phyloP scores from a whole-genome alignment of 108 stramenopile species.

The Aurantiochytrium sp. region DNA sequence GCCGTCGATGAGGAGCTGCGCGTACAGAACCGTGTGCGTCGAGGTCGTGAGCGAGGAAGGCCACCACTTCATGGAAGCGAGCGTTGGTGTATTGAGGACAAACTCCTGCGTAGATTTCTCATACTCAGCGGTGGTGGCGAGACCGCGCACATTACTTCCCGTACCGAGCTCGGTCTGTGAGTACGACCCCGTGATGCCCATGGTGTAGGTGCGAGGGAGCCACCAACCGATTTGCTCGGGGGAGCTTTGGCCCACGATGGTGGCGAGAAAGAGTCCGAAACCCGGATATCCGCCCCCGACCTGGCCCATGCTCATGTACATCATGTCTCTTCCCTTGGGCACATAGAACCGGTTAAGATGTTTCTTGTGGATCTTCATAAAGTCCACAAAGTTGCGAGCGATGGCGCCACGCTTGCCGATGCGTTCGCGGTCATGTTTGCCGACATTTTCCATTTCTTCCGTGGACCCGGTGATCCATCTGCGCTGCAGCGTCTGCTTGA shows the following conservation, averaged over 20 bases:
- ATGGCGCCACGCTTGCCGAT: not conserved
- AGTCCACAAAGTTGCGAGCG: not conserved
- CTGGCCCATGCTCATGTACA: constrained; percentile 17
- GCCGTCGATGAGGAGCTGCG: constrained; percentile 68
- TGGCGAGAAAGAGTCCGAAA: not conserved
- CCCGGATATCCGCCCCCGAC: not conserved
- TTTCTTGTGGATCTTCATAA: constrained; percentile 15
- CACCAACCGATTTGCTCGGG: constrained; percentile 11
- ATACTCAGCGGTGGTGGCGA: constrained; percentile 91
- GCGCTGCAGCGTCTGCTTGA: not conserved
- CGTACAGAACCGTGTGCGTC: constrained; percentile 93
- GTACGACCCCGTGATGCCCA: constrained; percentile 61
- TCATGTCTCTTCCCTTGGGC: not conserved
- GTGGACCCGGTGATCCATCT: not conserved
- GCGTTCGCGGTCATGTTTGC: not conserved
- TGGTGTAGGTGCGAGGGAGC: not conserved
- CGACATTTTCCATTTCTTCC: not conserved
- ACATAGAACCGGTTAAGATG: not conserved
- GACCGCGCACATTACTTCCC: constrained; percentile 77
- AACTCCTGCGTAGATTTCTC: constrained; percentile 64
- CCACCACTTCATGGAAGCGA: constrained; percentile 86
- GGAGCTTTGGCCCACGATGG: not conserved
- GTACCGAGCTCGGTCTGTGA: constrained; percentile 91
- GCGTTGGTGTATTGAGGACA: constrained; percentile 72
- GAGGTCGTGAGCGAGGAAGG: constrained; percentile 82